Base-by-base conservation (phyloP, 331 rosid species). In the Ulmus americana region DNA sequence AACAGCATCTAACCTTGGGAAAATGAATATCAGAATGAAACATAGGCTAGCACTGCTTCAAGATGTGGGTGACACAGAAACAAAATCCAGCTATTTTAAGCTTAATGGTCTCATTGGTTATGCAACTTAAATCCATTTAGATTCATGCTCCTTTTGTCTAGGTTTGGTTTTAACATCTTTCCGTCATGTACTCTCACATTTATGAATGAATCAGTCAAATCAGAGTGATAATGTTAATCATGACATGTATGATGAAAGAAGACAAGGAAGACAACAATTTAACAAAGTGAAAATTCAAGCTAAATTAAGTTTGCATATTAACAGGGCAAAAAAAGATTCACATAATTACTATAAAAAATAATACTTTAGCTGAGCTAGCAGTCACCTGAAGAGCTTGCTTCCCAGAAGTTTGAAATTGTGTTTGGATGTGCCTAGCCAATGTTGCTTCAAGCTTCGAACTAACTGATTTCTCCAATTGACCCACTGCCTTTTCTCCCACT, bases 361-460 rank as follows among this genome's bases (percentile, higher is more conserved):
- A 1, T 52, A 16, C 9, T 41, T 16, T 39, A 22, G 0, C 55
- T 20, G 43, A 67, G 56, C 55, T 55, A 2, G 16, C 10, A 5
- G 6, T 67, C 44, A 95, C 99, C 99, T 95, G 99, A 71, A 95
- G 92, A 61, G 84, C 95, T 78, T 90, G 99, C 74, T 84, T 95
- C 67, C 95, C 99, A 20, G 97, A 79, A 60, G 97, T 90, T 84
- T 90, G 99, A 80, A 95, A 90, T 73, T 95, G 99, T 9, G 90
- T 86, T 81, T 90, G 99, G 70, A 95, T 87, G 73, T 95, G 97
- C 86, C 97, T 82, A 28, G 95, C 89, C 64, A 95, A 87, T 10
- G 97, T 85, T 54, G 83, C 91, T 85, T 94, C 99, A 46, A 94
- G 88, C 74, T 90, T 94, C 71, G 87, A 60, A 82, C 59, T 79